Percentiles rank a stretch among this genome's conserved stretches.
Evolutionary conservation across 257 asterid genomes (phyloP).

Genomic region (Asclepias syriaca): DNA sequence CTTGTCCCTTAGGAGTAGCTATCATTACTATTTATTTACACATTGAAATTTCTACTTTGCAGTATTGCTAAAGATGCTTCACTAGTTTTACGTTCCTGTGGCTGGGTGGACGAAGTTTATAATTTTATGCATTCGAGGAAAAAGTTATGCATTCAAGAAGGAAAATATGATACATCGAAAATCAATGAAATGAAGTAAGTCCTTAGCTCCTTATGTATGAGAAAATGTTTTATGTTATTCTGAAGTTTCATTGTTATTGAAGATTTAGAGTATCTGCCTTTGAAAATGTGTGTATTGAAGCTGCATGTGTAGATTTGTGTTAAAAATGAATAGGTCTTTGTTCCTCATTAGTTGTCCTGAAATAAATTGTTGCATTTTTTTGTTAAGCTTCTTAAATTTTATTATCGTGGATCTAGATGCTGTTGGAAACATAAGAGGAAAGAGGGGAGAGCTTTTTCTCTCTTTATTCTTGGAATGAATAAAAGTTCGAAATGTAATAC

Average conservation of each 20-base stretch:
- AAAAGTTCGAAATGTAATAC: background rate
- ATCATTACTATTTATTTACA: slow-evolving; percentile 9
- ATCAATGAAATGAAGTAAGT: slow-evolving; percentile 62
- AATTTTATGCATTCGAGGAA: slow-evolving; percentile 62
- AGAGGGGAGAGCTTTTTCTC: too few relatives aligned
- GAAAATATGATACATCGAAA: slow-evolving; percentile 26
- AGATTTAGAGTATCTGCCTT: background rate
- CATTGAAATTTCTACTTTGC: slow-evolving; percentile 14
- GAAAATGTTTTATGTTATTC: background rate
- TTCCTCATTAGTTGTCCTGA: background rate
- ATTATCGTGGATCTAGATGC: too few relatives aligned
- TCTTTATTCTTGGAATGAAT: background rate
- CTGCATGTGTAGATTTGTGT: background rate
- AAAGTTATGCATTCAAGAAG: slow-evolving; percentile 43
- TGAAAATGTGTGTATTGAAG: background rate
- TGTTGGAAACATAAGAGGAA: too few relatives aligned
- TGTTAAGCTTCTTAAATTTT: background rate
- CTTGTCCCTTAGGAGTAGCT: slow-evolving; percentile 2
- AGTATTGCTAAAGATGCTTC: slow-evolving; percentile 83
- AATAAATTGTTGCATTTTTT: background rate
- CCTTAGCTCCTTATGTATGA: slow-evolving; percentile 12
- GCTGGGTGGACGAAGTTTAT: slow-evolving; percentile 75
- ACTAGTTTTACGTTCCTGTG: slow-evolving; percentile 55
- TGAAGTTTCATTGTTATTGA: background rate
- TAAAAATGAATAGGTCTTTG: background rate